Evolutionary conservation across 2,329 filamentous ascomycete species (phyloP).

Genomic region (Dendrostoma leiphaemia): DNA sequence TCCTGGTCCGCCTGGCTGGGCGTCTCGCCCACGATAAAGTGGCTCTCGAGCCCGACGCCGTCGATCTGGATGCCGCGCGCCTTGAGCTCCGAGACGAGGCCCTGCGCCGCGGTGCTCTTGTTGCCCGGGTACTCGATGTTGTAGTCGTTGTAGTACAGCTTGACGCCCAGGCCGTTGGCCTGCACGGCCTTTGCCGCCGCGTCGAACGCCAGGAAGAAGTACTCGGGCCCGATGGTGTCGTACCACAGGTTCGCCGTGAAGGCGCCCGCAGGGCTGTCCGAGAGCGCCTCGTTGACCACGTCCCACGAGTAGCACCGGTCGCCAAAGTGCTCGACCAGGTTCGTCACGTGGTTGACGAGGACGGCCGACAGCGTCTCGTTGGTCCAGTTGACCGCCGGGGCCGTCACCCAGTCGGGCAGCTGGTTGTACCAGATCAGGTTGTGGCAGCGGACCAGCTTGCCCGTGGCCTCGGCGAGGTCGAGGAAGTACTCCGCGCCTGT

Average conservation of each 20-base stretch:
- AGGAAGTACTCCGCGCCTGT: slow-evolving; percentile 53
- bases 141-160: slow-evolving; percentile 62
- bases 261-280: slow-evolving; percentile 45
- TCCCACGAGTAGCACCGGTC: slow-evolving; percentile 51
- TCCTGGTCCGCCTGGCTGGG: slow-evolving; percentile 43
- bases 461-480: slow-evolving; percentile 38
- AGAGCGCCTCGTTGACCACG: slow-evolving; percentile 56
- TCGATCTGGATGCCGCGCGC: slow-evolving; percentile 52
- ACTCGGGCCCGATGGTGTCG: slow-evolving; percentile 48
- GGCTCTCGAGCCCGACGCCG: slow-evolving; percentile 60
- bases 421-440: slow-evolving; percentile 46
- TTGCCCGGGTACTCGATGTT: slow-evolving; percentile 49
- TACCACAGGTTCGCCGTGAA: slow-evolving; percentile 48
- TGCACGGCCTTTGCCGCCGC: slow-evolving; percentile 42
- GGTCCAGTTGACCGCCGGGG: slow-evolving; percentile 40
- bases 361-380: slow-evolving; percentile 47
- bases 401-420: slow-evolving; percentile 48
- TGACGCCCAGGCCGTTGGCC: slow-evolving; percentile 40
- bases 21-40: slow-evolving; percentile 52
- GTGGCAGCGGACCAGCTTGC: slow-evolving; percentile 57
- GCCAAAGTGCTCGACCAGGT: slow-evolving; percentile 44
- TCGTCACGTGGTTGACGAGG: slow-evolving; percentile 51
- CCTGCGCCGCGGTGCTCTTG: slow-evolving; percentile 42
- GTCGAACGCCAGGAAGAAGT: slow-evolving; percentile 51
- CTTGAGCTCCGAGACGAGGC: slow-evolving; percentile 43